Percentiles rank a stretch among this genome's conserved stretches.
Conservation (phyloP, 371 early-diverging fungal species). For the Mucor racemosus region DNA sequence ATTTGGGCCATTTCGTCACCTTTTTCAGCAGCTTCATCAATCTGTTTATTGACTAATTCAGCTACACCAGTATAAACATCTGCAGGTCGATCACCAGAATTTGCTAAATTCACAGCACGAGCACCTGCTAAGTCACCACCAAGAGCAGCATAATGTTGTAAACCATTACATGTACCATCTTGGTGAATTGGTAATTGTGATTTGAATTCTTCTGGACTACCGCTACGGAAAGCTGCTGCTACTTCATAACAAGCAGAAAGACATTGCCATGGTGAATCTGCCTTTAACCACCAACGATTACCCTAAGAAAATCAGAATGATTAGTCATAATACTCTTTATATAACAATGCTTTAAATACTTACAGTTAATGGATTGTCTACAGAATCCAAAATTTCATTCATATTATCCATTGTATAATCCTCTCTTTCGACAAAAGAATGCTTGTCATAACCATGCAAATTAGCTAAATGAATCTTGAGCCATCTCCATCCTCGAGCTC, state of each 20-base stretch:
- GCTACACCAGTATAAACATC: conserved; percentile 96
- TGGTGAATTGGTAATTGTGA: conserved; percentile 93
- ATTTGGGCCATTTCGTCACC: conserved; percentile 63
- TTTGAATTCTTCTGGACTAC: conserved; percentile 73
- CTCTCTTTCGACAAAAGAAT: conserved; percentile 86
- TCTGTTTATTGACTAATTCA: conserved; percentile 68
- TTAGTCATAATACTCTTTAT: too few species aligned
- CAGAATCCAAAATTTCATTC: conserved; percentile 84
- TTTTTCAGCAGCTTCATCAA: conserved; percentile 69
- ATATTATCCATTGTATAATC: conserved; percentile 75
- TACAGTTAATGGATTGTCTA: conserved; percentile 74
- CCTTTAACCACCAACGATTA: conserved; percentile 89
- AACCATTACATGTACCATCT: conserved; percentile 98
- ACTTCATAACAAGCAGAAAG: conserved; percentile 92
- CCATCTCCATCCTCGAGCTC: conserved; percentile 89
- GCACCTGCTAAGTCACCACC: conserved; percentile 96
- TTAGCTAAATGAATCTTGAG: conserved; percentile 96
- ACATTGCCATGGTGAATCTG: conserved; percentile 95
- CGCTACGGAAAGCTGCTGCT: conserved; percentile 75
- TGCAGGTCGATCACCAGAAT: conserved; percentile 82
- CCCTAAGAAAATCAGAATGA: conserved; percentile 23
- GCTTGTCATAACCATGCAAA: conserved; percentile 92
- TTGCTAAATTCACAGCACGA: conserved; percentile 85
- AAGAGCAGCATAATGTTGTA: conserved; percentile 98
- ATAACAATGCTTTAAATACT: too few species aligned